Percentiles rank a stretch among this genome's conserved stretches.
These are phyloP conservation scores for Biancaea sappan DNA, from an alignment of 306 rosid genomes.

Conservation along the genomic window DNA sequence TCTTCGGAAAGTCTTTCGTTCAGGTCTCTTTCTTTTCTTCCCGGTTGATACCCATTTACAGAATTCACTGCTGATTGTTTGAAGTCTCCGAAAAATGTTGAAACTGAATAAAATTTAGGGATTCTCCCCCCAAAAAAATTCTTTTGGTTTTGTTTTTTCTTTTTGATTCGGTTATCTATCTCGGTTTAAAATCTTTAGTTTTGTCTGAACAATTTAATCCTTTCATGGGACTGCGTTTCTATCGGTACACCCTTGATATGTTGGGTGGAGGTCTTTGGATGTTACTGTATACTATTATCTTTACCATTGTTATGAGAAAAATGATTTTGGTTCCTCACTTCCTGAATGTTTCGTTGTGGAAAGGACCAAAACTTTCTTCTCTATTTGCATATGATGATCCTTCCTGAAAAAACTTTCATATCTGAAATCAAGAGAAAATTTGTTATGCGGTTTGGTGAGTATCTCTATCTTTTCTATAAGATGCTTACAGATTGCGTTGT, in stretches of 20 bases:
- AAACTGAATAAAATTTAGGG: background rate
- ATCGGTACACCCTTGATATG: background rate
- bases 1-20: conserved; percentile 65
- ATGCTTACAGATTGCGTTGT: background rate
- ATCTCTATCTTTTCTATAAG: background rate
- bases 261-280: background rate
- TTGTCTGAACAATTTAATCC: background rate
- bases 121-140: background rate
- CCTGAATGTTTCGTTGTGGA: background rate
- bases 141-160: background rate
- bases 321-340: background rate
- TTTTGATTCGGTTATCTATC: background rate
- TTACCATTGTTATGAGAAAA: background rate
- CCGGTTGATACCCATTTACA: background rate
- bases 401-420: background rate
- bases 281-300: background rate
- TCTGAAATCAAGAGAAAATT: background rate
- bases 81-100: background rate
- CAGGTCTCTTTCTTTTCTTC: conserved; percentile 55
- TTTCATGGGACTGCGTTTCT: background rate
- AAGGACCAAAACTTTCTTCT: background rate
- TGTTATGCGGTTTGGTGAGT: background rate
- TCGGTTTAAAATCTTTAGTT: background rate
- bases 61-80: background rate
- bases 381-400: background rate